These are phyloP conservation scores for Trichoderma reesei DNA, from an alignment of 495 filamentous ascomycete genomes.

Conservation along the genomic window DNA sequence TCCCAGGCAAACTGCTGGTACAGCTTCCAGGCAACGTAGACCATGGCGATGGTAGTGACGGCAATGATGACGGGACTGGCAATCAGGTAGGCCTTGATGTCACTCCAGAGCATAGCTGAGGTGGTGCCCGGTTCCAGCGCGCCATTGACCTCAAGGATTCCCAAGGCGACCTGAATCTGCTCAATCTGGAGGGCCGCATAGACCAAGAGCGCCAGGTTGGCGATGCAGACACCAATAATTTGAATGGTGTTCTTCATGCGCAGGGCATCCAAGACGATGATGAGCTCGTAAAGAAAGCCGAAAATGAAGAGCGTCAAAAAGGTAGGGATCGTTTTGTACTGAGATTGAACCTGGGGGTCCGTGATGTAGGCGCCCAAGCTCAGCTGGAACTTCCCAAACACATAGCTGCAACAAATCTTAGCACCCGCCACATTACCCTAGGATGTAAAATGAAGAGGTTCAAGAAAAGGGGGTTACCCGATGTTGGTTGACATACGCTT, in stretches of 20 bases:
- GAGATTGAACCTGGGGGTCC: constrained; percentile 26
- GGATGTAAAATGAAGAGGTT: constrained; percentile 9
- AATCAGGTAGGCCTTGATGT: constrained; percentile 66
- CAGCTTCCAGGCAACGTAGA: constrained; percentile 78
- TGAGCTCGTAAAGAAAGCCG: constrained; percentile 82
- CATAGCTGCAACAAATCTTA: constrained; percentile 44
- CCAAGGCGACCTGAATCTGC: constrained; percentile 68
- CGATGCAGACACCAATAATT: constrained; percentile 86
- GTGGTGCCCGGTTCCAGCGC: constrained; percentile 27
- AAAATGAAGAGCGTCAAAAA: constrained; percentile 97
- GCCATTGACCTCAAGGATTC: constrained; percentile 27
- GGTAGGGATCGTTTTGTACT: constrained; percentile 66
- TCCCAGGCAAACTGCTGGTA: constrained; percentile 99
- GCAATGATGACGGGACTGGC: constrained; percentile 79
- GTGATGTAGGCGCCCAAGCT: constrained; percentile 30
- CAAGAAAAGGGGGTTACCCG: no score
- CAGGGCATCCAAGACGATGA: constrained; percentile 86
- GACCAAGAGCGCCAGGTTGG: constrained; percentile 81
- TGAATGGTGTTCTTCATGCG: constrained; percentile 97
- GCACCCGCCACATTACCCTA: background rate
- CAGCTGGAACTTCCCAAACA: constrained; percentile 58
- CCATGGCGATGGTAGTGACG: constrained; percentile 60
- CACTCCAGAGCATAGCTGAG: constrained; percentile 48
- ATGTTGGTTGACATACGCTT: constrained; percentile 55
- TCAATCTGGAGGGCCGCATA: constrained; percentile 88